These are phyloP conservation scores for Xylaria scruposa DNA, from an alignment of 495 filamentous ascomycete genomes.

Conservation along the genomic window DNA sequence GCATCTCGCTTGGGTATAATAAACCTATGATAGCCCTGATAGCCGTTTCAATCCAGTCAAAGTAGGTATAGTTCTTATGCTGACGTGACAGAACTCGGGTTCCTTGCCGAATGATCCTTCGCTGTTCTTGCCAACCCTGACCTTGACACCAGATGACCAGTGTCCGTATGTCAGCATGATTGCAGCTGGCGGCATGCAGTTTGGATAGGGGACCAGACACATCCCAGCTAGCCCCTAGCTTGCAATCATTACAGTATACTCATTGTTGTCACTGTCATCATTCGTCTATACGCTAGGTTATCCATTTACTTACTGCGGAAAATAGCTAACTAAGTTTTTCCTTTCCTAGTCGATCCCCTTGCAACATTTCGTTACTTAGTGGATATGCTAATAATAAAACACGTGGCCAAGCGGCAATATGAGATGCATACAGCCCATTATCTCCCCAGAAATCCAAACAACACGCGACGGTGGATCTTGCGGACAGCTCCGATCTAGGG, in stretches of 20 bases:
- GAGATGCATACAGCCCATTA: slow-evolving; percentile 20
- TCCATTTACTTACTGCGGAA: not conserved
- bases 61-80: slow-evolving; percentile 13
- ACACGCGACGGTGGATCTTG: slow-evolving; percentile 25
- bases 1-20: slow-evolving; percentile 15
- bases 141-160: slow-evolving; percentile 12
- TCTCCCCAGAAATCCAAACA: slow-evolving; percentile 10
- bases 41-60: slow-evolving; percentile 10
- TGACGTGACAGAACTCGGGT: slow-evolving; percentile 20
- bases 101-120: slow-evolving; percentile 21
- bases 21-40: slow-evolving; percentile 3
- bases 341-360: not conserved
- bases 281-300: not conserved
- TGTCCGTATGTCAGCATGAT: slow-evolving; percentile 12
- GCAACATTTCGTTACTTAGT: not conserved
- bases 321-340: not conserved
- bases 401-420: slow-evolving; percentile 24
- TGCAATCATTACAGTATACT: not conserved
- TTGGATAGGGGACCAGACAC: slow-evolving; percentile 12
- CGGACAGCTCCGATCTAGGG: slow-evolving; percentile 5
- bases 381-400: slow-evolving; percentile 23
- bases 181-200: slow-evolving; percentile 3
- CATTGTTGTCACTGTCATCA: not conserved
- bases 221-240: not conserved
- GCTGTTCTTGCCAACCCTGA: slow-evolving; percentile 1